Conservation (phyloP, 345 rosid genomes). For the Laguncularia racemosa region DNA sequence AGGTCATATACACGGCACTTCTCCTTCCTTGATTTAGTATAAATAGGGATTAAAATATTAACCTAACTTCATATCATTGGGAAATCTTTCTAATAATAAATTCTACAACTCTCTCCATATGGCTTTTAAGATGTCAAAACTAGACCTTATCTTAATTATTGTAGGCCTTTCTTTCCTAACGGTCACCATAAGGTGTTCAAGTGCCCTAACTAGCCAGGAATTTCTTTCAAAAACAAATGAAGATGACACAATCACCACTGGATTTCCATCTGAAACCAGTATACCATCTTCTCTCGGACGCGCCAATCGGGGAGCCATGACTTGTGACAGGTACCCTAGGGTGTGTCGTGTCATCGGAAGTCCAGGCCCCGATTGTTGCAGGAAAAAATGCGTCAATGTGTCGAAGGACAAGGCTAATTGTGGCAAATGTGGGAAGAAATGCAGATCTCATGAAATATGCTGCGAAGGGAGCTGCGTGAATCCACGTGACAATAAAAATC, state of each 20-base stretch:
- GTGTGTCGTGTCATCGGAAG: slow-evolving; percentile 15
- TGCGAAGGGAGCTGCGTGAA: slow-evolving; percentile 24
- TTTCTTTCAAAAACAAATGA: too few species aligned
- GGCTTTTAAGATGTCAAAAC: too few species aligned
- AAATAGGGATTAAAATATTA: too few species aligned
- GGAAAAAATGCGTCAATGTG: slow-evolving; percentile 16
- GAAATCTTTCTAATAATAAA: too few species aligned
- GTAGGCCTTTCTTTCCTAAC: too few species aligned
- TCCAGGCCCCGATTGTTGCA: slow-evolving; percentile 19
- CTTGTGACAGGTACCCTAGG: neutral
- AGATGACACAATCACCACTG: too few species aligned
- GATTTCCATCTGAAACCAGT: too few species aligned
- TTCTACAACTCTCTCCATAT: too few species aligned
- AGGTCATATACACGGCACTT: neutral
- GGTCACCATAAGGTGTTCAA: too few species aligned
- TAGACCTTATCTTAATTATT: too few species aligned
- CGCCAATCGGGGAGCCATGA: neutral
- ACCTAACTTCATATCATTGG: too few species aligned
- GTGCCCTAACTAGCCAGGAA: too few species aligned
- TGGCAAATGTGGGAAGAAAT: slow-evolving; percentile 24
- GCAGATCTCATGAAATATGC: slow-evolving; percentile 16
- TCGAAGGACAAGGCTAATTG: slow-evolving; percentile 16
- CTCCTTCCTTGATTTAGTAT: neutral
- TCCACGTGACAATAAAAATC: slow-evolving; percentile 3
- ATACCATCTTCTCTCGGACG: neutral